Evolutionary conservation across 345 rosid genomes (phyloP).

Genomic region (Citrus mangshanensis): DNA sequence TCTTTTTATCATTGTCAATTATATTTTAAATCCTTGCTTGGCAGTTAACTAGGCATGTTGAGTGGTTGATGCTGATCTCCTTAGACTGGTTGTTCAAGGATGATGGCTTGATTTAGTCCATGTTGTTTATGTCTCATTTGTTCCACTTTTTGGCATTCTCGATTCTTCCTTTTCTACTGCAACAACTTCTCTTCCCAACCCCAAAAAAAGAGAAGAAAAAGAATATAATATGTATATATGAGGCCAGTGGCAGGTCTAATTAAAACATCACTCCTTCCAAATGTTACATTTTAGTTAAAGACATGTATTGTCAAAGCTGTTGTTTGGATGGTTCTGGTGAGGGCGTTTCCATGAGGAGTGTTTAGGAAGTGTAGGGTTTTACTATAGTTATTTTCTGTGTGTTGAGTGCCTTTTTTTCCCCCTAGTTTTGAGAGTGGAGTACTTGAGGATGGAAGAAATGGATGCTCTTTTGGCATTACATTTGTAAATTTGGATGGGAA

Average conservation of each 20-base stretch:
- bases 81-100: not conserved
- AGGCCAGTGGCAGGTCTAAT: not conserved
- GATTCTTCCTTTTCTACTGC: not conserved
- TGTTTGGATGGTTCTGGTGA: not conserved
- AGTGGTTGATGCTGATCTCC: not conserved
- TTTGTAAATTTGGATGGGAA: not conserved
- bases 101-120: not conserved
- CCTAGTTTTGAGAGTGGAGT: not conserved
- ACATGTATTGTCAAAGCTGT: not conserved
- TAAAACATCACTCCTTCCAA: not conserved
- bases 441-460: not conserved
- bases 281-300: not conserved
- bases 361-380: not conserved
- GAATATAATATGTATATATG: not conserved
- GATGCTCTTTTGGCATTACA: not conserved
- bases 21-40: conserved; percentile 2
- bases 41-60: not conserved
- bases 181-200: not conserved
- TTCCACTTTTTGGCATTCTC: not conserved
- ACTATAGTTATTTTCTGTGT: not conserved
- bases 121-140: not conserved
- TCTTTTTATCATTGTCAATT: conserved; percentile 3
- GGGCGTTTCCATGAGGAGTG: not conserved
- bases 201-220: not conserved
- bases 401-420: not conserved